Conservation (phyloP, 768 basidiomycete species). For the Collybia mongolica region DNA sequence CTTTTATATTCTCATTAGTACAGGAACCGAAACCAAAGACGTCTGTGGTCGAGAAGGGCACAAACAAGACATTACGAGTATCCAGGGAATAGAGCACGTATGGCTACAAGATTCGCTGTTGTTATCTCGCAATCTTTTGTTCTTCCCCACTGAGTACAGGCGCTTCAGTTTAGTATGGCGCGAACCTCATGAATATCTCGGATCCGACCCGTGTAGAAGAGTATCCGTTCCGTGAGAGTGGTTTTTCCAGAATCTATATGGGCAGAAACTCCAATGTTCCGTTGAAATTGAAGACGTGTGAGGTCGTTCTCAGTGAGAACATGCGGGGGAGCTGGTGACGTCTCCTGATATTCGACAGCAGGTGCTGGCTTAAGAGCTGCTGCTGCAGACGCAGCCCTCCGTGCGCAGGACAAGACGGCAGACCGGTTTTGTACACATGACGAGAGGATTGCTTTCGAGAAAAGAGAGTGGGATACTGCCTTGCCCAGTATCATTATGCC, state of each 20-base stretch:
- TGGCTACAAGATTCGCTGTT: constrained; percentile 2
- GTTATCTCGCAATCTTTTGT: constrained; percentile 4
- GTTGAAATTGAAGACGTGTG: constrained; percentile 65
- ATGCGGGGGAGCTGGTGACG: constrained; percentile 33
- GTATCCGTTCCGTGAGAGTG: constrained; percentile 91
- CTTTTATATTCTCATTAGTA: constrained; percentile 32
- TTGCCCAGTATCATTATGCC: constrained; percentile 19
- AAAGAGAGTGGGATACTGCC: constrained; percentile 14
- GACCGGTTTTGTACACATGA: constrained; percentile 5
- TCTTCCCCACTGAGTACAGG: constrained; percentile 16
- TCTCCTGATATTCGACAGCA: constrained; percentile 11
- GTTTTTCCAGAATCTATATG: constrained; percentile 99
- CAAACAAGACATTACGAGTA: constrained; percentile 8
- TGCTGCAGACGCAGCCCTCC: constrained; percentile 43
- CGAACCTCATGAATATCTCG: constrained; percentile 94
- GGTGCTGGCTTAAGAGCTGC: constrained; percentile 37
- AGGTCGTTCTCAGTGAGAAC: constrained; percentile 65
- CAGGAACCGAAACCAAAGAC: constrained; percentile 9
- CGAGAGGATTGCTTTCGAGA: constrained; percentile 7
- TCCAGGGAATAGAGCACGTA: neutral
- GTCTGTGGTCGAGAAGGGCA: constrained; percentile 17
- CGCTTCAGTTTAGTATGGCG: constrained; percentile 15
- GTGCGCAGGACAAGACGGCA: constrained; percentile 6
- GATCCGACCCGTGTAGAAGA: constrained; percentile 96
- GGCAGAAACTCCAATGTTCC: constrained; percentile 96